Evolutionary conservation across 331 rosid species (phyloP), one percentile per base, ranked within the genome.

Genomic region (Ulmus americana): DNA sequence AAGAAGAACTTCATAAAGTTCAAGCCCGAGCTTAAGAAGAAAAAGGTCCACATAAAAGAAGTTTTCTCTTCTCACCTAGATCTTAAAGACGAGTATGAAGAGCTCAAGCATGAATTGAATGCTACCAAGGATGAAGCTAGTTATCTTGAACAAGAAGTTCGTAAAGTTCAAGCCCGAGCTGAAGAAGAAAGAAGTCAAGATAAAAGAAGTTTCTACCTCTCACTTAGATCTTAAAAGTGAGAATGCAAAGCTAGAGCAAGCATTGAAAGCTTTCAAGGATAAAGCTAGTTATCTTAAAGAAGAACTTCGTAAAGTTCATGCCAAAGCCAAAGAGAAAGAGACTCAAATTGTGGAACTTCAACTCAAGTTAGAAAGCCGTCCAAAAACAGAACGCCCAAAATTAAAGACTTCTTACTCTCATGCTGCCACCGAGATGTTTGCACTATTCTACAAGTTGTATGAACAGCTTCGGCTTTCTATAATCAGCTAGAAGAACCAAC

Each of bases 381-480:
- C 5, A 7, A 11, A 10, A 20, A 8, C 10, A 38, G 53, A 69
- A 75, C 22, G 41, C 20, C 7, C 13, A 11, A 58, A n/a, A n/a
- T 9, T n/a, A 12, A 7, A 59, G 46, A 62, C 38, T 46, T 46
- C 55, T 10, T 46, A 20, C 67, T 45, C 67, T 6, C 1, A 6
- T 10, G 67, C 18, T 11, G 55, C 55, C 14, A 45, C 53, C 7
- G 22, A 62, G 54, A 62, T 45, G 67, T 20, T 45, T 45, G 20
- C 4, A 45, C 43, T 62, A 28, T 62, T 62, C 55, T 62, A 11
- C 55, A 45, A 62, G 55, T 45, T 62, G 47, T 22, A 62, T 45
- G 67, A 45, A 13, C 55, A 62, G 67, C 55, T 62, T 22, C 55
- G 8, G 6, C 40, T 18, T 45, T 45, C 55, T 15, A 39, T 50